These are phyloP conservation scores for Fusarium vanettenii DNA, from an alignment of 2,329 filamentous ascomycete species.

Conservation along the genomic window DNA sequence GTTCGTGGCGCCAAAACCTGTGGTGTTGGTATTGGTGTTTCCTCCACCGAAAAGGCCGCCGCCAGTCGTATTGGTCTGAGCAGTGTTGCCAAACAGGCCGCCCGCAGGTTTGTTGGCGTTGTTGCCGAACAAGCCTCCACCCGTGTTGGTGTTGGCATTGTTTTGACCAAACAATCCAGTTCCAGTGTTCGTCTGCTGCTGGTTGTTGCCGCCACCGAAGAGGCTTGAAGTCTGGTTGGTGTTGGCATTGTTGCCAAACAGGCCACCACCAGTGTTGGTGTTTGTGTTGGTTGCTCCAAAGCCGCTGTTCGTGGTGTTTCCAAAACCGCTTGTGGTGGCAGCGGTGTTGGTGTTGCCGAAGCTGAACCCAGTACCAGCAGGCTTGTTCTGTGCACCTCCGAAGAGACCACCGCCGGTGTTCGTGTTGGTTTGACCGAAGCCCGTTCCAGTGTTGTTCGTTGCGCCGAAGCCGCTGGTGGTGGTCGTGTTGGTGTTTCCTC, in stretches of 20 bases:
- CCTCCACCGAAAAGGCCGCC: not conserved
- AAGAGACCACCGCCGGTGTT: constrained; percentile 54
- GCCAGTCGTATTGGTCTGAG: not conserved
- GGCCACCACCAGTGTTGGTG: constrained; percentile 45
- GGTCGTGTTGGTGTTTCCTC: constrained; percentile 32
- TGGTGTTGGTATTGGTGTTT: constrained; percentile 5
- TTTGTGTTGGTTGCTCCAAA: constrained; percentile 46
- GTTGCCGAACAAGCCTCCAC: constrained; percentile 40
- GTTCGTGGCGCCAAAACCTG: constrained; percentile 51
- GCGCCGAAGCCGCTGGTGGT: constrained; percentile 40
- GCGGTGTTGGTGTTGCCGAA: constrained; percentile 56
- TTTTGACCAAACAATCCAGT: not conserved
- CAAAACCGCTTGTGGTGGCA: constrained; percentile 42
- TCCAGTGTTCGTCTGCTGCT: not conserved
- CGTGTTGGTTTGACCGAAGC: constrained; percentile 52
- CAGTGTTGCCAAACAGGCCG: not conserved
- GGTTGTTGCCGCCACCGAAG: not conserved
- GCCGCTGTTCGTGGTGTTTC: constrained; percentile 40
- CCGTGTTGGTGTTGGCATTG: not conserved
- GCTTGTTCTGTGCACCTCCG: constrained; percentile 54
- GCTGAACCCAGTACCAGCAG: constrained; percentile 51
- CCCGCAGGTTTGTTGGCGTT: constrained; percentile 32
- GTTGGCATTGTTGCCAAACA: constrained; percentile 58
- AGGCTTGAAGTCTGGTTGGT: constrained; percentile 28
- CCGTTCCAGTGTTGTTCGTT: constrained; percentile 44